Conservation (phyloP, 2,329 filamentous ascomycete genomes). For the Neurospora crassa region DNA sequence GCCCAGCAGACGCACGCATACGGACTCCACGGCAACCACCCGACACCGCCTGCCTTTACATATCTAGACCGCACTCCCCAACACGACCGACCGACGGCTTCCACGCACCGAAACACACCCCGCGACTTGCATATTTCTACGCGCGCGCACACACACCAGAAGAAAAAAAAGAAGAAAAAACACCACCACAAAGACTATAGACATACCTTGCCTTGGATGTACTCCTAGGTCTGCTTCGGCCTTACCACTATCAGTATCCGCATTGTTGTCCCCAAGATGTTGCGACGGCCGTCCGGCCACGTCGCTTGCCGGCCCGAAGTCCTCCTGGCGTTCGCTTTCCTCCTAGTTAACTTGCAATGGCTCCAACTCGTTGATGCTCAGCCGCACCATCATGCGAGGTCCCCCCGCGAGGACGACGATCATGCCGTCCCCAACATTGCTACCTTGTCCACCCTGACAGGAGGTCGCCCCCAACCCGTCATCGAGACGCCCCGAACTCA, state of each 20-base stretch:
- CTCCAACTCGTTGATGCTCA: slow-evolving; percentile 49
- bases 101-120: neutral
- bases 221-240: slow-evolving; percentile 11
- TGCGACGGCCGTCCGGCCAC: slow-evolving; percentile 55
- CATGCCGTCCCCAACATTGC: slow-evolving; percentile 12
- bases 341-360: slow-evolving; percentile 42
- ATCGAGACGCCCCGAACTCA: slow-evolving; percentile 21
- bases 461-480: slow-evolving; percentile 3
- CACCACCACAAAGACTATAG: neutral
- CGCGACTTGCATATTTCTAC: neutral
- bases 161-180: neutral
- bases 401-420: slow-evolving; percentile 14
- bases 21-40: neutral
- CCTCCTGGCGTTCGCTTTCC: slow-evolving; percentile 46
- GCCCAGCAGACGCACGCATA: neutral
- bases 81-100: neutral
- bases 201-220: slow-evolving; percentile 8
- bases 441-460: slow-evolving; percentile 16
- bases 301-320: slow-evolving; percentile 36
- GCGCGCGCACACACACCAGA: neutral
- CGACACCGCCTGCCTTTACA: neutral
- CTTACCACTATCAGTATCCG: slow-evolving; percentile 9
- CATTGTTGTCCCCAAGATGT: slow-evolving; percentile 37
- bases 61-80: neutral
- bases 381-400: slow-evolving; percentile 38